Conservation (phyloP, 139 green algal genomes). For the Nannochloris sp. region DNA sequence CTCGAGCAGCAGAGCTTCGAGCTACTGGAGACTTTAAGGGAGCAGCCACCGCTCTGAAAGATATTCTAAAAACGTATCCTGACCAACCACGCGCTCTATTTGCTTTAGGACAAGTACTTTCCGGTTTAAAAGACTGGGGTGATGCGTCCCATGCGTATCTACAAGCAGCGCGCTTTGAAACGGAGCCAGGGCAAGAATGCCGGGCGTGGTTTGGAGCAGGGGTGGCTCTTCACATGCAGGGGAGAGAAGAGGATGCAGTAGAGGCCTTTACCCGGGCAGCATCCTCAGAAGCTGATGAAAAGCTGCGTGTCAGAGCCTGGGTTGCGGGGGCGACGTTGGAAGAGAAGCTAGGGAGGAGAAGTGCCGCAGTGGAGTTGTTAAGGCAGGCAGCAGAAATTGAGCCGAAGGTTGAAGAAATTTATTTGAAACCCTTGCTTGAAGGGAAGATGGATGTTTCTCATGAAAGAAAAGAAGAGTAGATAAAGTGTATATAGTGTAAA, state of each 20-base stretch:
- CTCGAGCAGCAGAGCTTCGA: conserved; percentile 21
- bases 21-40: conserved; percentile 3
- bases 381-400: conserved; percentile 8
- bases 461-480: too few species aligned
- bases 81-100: conserved; percentile 16
- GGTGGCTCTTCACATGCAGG: conserved; percentile 25
- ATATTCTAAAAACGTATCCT: conserved; percentile 15
- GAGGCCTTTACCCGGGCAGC: conserved; percentile 15
- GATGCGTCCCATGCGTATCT: conserved; percentile 17
- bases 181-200: background rate
- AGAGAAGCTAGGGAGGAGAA: conserved; percentile 2
- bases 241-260: conserved; percentile 21
- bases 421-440: conserved; percentile 10
- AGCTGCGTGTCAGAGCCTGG: conserved; percentile 14
- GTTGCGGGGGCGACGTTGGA: conserved; percentile 20
- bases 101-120: conserved; percentile 30
- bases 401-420: conserved; percentile 19
- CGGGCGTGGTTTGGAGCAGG: conserved; percentile 28
- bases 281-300: background rate
- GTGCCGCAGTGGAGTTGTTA: background rate
- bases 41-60: conserved; percentile 11
- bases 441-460: too few species aligned
- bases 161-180: conserved; percentile 4
- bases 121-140: conserved; percentile 29
- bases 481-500: too few species aligned